Percentiles rank a stretch among this genome's conserved stretches.
Conservation (phyloP, 2,329 filamentous ascomycete genomes). For the Chalaropsis ovoidea region DNA sequence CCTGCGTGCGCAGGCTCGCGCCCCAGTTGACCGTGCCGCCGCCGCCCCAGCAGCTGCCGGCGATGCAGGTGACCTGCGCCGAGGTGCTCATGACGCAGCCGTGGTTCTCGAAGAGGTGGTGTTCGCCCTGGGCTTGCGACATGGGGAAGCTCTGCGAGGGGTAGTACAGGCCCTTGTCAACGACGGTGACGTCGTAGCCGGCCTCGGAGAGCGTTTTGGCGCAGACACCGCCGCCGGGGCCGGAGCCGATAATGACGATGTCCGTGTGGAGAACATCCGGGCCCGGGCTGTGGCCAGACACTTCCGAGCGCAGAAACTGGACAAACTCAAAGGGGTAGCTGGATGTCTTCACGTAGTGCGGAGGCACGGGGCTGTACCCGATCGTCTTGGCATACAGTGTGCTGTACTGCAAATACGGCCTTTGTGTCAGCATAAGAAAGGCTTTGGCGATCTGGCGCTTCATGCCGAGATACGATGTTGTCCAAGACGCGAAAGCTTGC, state of each 20-base stretch:
- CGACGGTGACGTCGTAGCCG: constrained; percentile 64
- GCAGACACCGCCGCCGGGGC: constrained; percentile 71
- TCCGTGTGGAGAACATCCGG: constrained; percentile 37
- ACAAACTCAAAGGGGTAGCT: constrained; percentile 51
- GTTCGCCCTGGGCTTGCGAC: constrained; percentile 48
- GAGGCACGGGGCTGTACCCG: constrained; percentile 48
- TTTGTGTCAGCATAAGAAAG: constrained; percentile 45
- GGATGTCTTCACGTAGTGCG: constrained; percentile 41
- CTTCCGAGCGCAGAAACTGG: constrained; percentile 39
- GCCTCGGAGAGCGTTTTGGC: constrained; percentile 73
- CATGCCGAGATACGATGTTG: constrained; percentile 44
- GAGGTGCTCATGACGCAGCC: constrained; percentile 50
- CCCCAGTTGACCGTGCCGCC: constrained; percentile 86
- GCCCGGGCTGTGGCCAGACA: neutral
- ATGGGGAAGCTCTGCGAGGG: constrained; percentile 64
- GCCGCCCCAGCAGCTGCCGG: constrained; percentile 70
- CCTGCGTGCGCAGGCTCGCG: constrained; percentile 55
- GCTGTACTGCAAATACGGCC: constrained; percentile 47
- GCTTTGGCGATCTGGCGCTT: constrained; percentile 48
- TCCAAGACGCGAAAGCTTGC: constrained; percentile 53
- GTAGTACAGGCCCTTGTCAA: constrained; percentile 75
- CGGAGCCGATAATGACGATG: constrained; percentile 75
- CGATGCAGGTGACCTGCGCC: constrained; percentile 49
- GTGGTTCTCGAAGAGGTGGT: constrained; percentile 59
- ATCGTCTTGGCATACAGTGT: constrained; percentile 45